phyloP scores from a whole-genome alignment of 108 stramenopile genomes.

The Bacterosira constricta region DNA sequence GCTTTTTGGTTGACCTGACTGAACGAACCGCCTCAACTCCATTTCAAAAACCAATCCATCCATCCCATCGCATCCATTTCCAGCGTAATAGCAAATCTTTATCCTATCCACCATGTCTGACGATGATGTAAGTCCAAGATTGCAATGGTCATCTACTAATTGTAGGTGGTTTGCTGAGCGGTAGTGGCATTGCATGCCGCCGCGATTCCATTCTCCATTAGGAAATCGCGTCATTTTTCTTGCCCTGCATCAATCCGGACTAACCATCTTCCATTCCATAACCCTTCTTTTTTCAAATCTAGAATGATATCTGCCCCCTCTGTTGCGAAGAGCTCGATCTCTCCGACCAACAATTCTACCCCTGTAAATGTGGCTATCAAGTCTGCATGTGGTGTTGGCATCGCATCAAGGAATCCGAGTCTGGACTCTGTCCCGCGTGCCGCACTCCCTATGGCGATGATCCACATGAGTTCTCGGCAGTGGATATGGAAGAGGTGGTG shows the following conservation, averaged over 20 bases:
- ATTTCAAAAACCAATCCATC: too few relatives aligned
- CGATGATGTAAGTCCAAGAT: conserved; percentile 37
- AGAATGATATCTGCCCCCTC: conserved; percentile 86
- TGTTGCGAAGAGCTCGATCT: conserved; percentile 98
- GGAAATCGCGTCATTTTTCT: not conserved
- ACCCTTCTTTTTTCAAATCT: not conserved
- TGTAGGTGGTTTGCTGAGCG: not conserved
- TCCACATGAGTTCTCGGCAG: conserved; percentile 95
- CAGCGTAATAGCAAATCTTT: not conserved
- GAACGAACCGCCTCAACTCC: too few relatives aligned
- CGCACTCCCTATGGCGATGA: conserved; percentile 96
- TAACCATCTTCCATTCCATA: not conserved
- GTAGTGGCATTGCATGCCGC: not conserved
- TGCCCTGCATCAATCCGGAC: not conserved
- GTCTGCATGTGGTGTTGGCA: conserved; percentile 99
- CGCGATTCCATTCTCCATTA: not conserved
- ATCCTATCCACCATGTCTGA: conserved; percentile 29
- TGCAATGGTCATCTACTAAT: not conserved
- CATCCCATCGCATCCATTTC: not conserved
- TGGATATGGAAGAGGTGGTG: conserved; percentile 91
- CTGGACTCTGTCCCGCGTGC: conserved; percentile 96
- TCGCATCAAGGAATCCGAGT: conserved; percentile 95
- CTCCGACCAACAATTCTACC: conserved; percentile 95
- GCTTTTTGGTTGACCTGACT: too few relatives aligned
- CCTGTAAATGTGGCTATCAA: conserved; percentile 98